phyloP scores from a whole-genome alignment of 1,139 yeast genomes.

The Trichomonascaceae sp. region DNA sequence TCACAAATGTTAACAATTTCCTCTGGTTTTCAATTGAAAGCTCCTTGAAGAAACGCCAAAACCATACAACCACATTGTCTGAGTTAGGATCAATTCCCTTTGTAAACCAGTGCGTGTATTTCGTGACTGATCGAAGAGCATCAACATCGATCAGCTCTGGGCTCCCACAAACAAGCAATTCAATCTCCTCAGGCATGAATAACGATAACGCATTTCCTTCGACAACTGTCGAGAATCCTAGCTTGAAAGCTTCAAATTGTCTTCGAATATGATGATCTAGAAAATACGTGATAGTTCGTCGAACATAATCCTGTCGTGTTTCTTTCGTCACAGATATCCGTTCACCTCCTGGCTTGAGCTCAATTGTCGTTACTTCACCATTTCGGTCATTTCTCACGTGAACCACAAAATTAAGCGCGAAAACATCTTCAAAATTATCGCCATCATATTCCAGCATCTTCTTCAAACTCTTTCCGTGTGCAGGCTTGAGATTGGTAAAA shows the following conservation, averaged over 20 bases:
- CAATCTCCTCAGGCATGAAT: slow-evolving; percentile 77
- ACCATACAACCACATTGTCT: slow-evolving; percentile 55
- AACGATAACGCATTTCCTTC: slow-evolving; percentile 76
- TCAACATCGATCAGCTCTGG: slow-evolving; percentile 61
- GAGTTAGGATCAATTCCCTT: slow-evolving; percentile 34
- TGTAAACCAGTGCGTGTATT: slow-evolving; percentile 57
- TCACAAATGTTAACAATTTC: slow-evolving; percentile 64
- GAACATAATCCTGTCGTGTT: slow-evolving; percentile 58
- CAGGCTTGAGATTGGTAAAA: slow-evolving; percentile 61
- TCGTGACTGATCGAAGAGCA: slow-evolving; percentile 63
- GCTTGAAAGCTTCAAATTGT: slow-evolving; percentile 53
- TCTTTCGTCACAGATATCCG: slow-evolving; percentile 45
- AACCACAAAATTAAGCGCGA: slow-evolving; percentile 47
- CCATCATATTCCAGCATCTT: slow-evolving; percentile 47
- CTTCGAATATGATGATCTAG: slow-evolving; percentile 48
- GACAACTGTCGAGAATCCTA: slow-evolving; percentile 69
- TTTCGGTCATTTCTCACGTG: slow-evolving; percentile 21
- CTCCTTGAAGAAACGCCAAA: slow-evolving; percentile 66
- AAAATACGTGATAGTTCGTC: slow-evolving; percentile 54
- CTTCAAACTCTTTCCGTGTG: slow-evolving; percentile 51
- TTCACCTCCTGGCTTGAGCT: slow-evolving; percentile 55
- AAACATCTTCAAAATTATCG: slow-evolving; percentile 39
- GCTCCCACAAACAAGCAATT: slow-evolving; percentile 72
- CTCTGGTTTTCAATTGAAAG: slow-evolving; percentile 49
- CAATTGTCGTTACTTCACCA: slow-evolving; percentile 30